Evolutionary conservation across 176 grass and related monocot genomes (phyloP), one percentile per base, ranked within the genome.

Genomic region (Ananas comosus): DNA sequence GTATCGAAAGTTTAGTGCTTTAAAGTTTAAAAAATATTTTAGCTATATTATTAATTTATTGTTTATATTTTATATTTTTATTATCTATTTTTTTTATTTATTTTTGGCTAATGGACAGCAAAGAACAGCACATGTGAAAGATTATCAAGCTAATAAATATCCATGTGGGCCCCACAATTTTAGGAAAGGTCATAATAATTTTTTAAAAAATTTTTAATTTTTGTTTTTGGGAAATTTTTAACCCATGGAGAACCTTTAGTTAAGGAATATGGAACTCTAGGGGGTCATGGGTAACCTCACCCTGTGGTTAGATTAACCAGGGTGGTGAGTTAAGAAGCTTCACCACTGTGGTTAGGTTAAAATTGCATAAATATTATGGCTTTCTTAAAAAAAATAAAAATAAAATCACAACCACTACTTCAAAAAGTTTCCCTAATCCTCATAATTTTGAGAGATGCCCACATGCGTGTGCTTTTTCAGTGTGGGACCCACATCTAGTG

Each of bases 241-340:
- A 22, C 56, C 56, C 56, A 18, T 61, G 56, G 17, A 11, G 33
- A 16, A 67, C 33, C 75, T 79, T 27, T 42, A 73, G 79, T 79
- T 78, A 80, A 82, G 79, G 68, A 27, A 76, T 79, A 85, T 74
- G 57, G 54, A 58, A 82, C 85, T 82, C 54, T 80, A 72, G 56
- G 63, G 48, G 4, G 64, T 17, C 63, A 68, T 51, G 59, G 87
- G 69, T 79, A 76, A 70, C 57, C 72, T 27, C 48, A 67, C 70
- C 11, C 51, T 33, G 58, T n/a, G 69, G 75, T 85, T 88, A 71
- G 74, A 84, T 65, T 74, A 82, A 77, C 70, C 77, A 78, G 57
- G 33, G 56, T 70, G 53, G 19, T 72, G 54, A 69, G 79, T 61
- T 68, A 80, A 64, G 56, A 10, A 49, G 70, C 53, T 48, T 66